phyloP scores from a whole-genome alignment of 495 filamentous ascomycete genomes.

The Pseudevernia furfuracea region DNA sequence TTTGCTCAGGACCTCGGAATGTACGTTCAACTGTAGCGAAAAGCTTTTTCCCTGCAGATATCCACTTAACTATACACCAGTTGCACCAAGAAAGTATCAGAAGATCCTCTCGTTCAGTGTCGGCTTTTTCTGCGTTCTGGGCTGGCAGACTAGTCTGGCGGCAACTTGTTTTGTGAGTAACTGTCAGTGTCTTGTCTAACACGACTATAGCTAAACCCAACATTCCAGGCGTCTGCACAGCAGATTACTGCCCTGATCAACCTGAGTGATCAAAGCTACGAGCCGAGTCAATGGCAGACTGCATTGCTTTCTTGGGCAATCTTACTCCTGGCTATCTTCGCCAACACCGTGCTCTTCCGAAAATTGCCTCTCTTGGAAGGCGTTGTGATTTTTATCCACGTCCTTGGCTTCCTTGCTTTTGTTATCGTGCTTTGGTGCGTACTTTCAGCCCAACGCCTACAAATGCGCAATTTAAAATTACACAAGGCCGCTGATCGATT shows the following conservation, averaged over 20 bases:
- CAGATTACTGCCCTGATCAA: conserved; percentile 42
- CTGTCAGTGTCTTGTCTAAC: conserved; percentile 3
- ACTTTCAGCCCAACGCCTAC: conserved; percentile 2
- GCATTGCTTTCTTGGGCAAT: conserved; percentile 40
- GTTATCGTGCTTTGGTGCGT: conserved; percentile 47
- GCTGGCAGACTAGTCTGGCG: conserved; percentile 40
- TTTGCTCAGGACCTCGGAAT: conserved; percentile 22
- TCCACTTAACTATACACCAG: conserved; percentile 14
- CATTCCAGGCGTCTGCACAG: conserved; percentile 31
- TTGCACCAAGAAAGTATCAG: conserved; percentile 33
- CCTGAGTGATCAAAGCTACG: conserved; percentile 35
- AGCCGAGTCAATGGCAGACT: conserved; percentile 38
- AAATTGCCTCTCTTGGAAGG: conserved; percentile 50
- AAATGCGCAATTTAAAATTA: conserved; percentile 4
- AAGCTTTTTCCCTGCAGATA: neutral
- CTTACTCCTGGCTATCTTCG: conserved; percentile 40
- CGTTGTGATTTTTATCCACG: conserved; percentile 51
- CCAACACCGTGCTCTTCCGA: conserved; percentile 51
- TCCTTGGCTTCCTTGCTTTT: conserved; percentile 53
- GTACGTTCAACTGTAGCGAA: conserved; percentile 12
- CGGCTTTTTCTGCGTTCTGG: conserved; percentile 41
- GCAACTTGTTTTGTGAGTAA: conserved; percentile 31
- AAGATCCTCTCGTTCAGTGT: conserved; percentile 38
- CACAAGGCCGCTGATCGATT: conserved; percentile 8
- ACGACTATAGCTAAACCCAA: conserved; percentile 8